Conservation (phyloP, 345 rosid genomes). For the Mallotus nudiflorus region DNA sequence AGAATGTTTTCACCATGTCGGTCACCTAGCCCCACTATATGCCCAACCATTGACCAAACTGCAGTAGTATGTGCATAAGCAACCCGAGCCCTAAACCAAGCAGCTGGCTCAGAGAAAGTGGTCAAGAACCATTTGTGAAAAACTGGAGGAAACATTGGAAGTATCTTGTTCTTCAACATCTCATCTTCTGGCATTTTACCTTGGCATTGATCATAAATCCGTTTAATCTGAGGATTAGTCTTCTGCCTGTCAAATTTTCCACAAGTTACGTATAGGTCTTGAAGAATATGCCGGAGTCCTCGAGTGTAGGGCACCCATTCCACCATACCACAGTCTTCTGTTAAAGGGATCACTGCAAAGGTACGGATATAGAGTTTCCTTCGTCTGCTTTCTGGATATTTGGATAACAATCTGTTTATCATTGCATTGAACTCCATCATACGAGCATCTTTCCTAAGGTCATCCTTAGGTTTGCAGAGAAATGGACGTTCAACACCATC, state of each 20-base stretch:
- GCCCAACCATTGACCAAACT: conserved; percentile 99
- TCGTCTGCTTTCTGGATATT: conserved; percentile 92
- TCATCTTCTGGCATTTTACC: conserved; percentile 81
- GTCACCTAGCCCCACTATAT: conserved; percentile 96
- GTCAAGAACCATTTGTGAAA: conserved; percentile 95
- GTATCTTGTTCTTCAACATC: conserved; percentile 87
- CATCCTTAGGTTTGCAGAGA: conserved; percentile 99
- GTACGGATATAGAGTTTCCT: conserved; percentile 93
- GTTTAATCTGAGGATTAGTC: conserved; percentile 86
- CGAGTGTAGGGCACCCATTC: conserved; percentile 99
- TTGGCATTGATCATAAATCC: conserved; percentile 82
- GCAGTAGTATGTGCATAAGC: conserved; percentile 98
- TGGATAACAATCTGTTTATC: conserved; percentile 87
- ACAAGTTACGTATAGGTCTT: conserved; percentile 71
- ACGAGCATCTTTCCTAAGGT: conserved; percentile 97
- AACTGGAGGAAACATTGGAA: conserved; percentile 94
- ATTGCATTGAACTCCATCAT: conserved; percentile 99
- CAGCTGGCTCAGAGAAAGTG: conserved; percentile 98
- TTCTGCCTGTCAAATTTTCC: conserved; percentile 92
- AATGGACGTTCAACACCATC: conserved; percentile 92
- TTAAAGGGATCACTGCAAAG: conserved; percentile 92
- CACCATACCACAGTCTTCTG: conserved; percentile 99
- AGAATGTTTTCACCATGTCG: conserved; percentile 98
- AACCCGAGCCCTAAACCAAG: conserved; percentile 97
- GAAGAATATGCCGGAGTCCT: conserved; percentile 91